Evolutionary conservation across 2,329 filamentous ascomycete genomes (phyloP), one percentile per base, ranked within the genome.

Genomic region (Penicillium sp.): DNA sequence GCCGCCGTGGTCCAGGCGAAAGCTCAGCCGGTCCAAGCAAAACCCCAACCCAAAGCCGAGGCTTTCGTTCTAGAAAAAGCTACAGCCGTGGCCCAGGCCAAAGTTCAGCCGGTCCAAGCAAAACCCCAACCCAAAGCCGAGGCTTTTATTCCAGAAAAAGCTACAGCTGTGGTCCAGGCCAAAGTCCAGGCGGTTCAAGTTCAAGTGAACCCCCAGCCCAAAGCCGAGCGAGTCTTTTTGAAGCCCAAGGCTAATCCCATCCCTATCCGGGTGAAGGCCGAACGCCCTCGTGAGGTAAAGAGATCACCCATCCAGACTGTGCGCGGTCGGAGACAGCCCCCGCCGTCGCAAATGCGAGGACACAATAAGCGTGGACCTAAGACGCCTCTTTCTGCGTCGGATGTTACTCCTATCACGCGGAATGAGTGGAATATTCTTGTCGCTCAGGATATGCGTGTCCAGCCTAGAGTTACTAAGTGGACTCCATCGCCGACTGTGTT

Each of bases 401-500:
- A 77, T 60, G 74, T 76, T 16, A 76, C 74, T 1, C 75, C 75
- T 1, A 75, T 76, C 51, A 77, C 75, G 2, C 63, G 69, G 14
- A 74, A 71, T 36, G 75, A 77, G 56, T 77, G 75, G 75, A 75
- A 76, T 49, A 65, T 76, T 28, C 63, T 77, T 19, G 62, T 73
- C 19, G 64, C 63, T 14, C 60, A 69, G 36, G 70, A 71, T 12
- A 68, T 73, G 26, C 63, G 58, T 2, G 28, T 64, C 5, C 68
- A 70, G 48, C 66, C 70, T 22, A 67, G 61, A 1, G 65, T 75
- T 25, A 75, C 72, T 2, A 72, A 72, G 60, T 74, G 71, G 72
- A 71, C 67, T 28, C 72, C 72, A 7, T 73, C 70, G 30, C 68
- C 72, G 5, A 65, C 61, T 25, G 71, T 73, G 1, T 58, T 67